Evolutionary conservation across 2,329 filamentous ascomycete genomes (phyloP).

Genomic region (Aspergillus versicolor): DNA sequence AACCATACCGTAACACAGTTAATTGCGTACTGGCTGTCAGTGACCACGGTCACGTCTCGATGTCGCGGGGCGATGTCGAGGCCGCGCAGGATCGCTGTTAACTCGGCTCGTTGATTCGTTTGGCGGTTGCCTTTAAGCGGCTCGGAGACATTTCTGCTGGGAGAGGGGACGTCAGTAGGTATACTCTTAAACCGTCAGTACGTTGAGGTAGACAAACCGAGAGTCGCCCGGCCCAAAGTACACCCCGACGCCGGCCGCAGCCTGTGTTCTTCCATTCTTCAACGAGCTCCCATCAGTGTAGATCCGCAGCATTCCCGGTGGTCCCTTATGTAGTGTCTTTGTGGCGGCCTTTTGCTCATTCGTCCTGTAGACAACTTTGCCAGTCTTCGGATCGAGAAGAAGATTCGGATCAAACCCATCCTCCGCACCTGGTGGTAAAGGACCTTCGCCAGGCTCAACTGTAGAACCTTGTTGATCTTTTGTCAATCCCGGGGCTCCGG

Average conservation of each 20-base stretch:
- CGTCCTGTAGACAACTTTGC: slow-evolving; percentile 57
- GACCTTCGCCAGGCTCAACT: slow-evolving; percentile 55
- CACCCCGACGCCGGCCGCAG: slow-evolving; percentile 62
- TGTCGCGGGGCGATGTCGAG: slow-evolving; percentile 70
- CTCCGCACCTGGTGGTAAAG: slow-evolving; percentile 55
- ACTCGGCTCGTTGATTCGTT: slow-evolving; percentile 95
- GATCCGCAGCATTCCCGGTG: slow-evolving; percentile 55
- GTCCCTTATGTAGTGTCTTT: slow-evolving; percentile 45
- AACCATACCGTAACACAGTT: slow-evolving; percentile 87
- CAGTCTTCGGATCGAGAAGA: slow-evolving; percentile 53
- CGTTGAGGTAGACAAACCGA: slow-evolving; percentile 43
- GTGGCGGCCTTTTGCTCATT: slow-evolving; percentile 49
- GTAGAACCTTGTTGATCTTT: slow-evolving; percentile 45
- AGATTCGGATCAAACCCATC: slow-evolving; percentile 63
- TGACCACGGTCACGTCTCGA: slow-evolving; percentile 72
- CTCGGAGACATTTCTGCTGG: slow-evolving; percentile 69
- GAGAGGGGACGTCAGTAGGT: slow-evolving; percentile 21
- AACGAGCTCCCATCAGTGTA: slow-evolving; percentile 65
- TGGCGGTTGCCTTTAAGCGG: slow-evolving; percentile 70
- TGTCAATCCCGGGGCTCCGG: slow-evolving; percentile 38
- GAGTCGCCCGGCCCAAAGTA: slow-evolving; percentile 62
- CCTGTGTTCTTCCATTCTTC: slow-evolving; percentile 56
- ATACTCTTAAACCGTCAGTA: neutral
- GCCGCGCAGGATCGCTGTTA: slow-evolving; percentile 82
- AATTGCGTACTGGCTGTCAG: slow-evolving; percentile 90